Evolutionary conservation across 352 stramenopile species (phyloP), one percentile per base, ranked within the genome.

Genomic region (Hyaloperonospora brassicae): DNA sequence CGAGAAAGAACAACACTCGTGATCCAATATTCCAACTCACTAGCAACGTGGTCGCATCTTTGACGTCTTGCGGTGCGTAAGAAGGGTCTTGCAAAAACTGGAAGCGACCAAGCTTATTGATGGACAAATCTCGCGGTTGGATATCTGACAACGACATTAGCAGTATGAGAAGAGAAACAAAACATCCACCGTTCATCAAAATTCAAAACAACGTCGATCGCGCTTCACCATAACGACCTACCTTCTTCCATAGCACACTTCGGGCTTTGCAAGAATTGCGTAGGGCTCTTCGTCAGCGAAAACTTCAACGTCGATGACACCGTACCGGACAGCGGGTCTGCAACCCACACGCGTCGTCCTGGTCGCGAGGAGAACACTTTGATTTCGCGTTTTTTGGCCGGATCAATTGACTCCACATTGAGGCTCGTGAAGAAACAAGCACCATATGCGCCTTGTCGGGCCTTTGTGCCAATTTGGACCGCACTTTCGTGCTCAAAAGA

Each of bases 221-320:
- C n/a, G n/a, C n/a, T n/a, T n/a, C n/a, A n/a, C n/a, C n/a, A n/a
- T n/a, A n/a, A n/a, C n/a, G n/a, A n/a, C 50, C 41, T 68, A 78
- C 72, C 71, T 73, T 89, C 76, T 59, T 87, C 73, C 41, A 73
- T 53, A 10, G 57, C 47, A 35, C 74, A 87, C 31, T 69, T 70
- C 13, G 84, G 66, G 36, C 58, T 73, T 47, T 84, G 64, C 8
- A 84, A 50, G 67, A 93, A 91, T 14, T 48, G 44, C 3, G 70
- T 68, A 10, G 77, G 84, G 8, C 73, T 86, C 42, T 85, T 89
- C 7, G 55, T 68, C n/a, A 93, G 41, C 7, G 79, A 79, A 47
- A 94, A 94, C 47, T 91, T 90, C 14, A 94, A 59, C 42, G 84
- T 94, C 9, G 82, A 87, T 8, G 82, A 89, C 7, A 94, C 84